Evolutionary conservation across 305 asterid species (phyloP).

Genomic region (Solanum hybrid): DNA sequence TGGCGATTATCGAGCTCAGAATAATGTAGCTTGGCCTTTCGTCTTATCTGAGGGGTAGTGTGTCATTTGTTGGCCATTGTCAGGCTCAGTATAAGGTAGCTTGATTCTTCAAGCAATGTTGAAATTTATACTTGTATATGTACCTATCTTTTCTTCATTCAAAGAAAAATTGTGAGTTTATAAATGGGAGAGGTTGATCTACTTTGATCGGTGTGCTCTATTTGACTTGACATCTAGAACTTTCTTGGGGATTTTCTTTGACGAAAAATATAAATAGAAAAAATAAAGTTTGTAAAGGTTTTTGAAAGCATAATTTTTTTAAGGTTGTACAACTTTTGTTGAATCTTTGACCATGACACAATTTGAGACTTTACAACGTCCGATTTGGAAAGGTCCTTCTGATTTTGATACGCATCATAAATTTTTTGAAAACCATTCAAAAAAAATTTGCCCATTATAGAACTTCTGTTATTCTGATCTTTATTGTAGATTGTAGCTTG

Average conservation of each 20-base stretch:
- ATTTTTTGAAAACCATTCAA: neutral
- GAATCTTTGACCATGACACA: neutral
- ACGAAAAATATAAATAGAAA: neutral
- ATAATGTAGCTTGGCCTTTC: neutral
- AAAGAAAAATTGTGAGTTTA: neutral
- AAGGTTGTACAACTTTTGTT: neutral
- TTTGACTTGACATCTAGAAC: too few species aligned
- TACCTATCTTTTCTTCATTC: neutral
- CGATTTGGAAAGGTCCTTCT: neutral
- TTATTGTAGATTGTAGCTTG: neutral
- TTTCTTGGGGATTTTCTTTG: neutral
- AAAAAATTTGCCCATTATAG: accelerated
- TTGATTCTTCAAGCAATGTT: neutral
- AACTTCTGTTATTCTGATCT: neutral
- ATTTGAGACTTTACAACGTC: neutral
- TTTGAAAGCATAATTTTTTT: too few species aligned
- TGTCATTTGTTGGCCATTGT: neutral
- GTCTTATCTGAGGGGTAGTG: neutral
- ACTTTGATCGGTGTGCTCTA: neutral
- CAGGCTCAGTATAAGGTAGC: neutral
- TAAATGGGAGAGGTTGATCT: neutral
- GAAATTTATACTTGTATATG: neutral
- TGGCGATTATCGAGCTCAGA: neutral
- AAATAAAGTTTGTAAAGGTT: too few species aligned
- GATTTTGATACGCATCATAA: too few species aligned